These are phyloP conservation scores for Xylariomycetidae sp. DNA, from an alignment of 2,329 filamentous ascomycete genomes.

Conservation along the genomic window DNA sequence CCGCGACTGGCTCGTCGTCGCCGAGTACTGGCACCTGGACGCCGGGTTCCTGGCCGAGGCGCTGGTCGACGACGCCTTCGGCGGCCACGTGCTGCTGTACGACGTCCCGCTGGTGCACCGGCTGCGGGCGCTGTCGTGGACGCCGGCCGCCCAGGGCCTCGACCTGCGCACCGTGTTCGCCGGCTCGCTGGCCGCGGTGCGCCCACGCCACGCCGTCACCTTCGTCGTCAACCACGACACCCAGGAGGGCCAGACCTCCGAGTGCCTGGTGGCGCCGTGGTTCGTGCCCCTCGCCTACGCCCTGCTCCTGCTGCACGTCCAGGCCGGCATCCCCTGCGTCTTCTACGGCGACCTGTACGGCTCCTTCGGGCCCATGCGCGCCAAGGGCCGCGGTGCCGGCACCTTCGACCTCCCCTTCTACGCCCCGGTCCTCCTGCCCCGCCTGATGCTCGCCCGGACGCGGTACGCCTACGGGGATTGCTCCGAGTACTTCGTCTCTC, in stretches of 20 bases:
- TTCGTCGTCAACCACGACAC: slow-evolving; percentile 71
- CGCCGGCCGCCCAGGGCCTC: too few relatives aligned
- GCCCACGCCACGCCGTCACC: slow-evolving; percentile 39
- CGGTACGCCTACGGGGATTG: slow-evolving; percentile 63
- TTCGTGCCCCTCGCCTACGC: slow-evolving; percentile 69
- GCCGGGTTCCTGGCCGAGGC: too few relatives aligned
- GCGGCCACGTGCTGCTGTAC: too few relatives aligned
- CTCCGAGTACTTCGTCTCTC: slow-evolving; percentile 55
- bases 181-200: slow-evolving; percentile 45
- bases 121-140: too few relatives aligned
- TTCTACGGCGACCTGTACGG: slow-evolving; percentile 70
- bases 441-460: slow-evolving; percentile 55
- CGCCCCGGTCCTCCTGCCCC: slow-evolving; percentile 47
- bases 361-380: too few relatives aligned
- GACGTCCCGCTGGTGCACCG: too few relatives aligned
- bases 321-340: slow-evolving; percentile 56
- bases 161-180: slow-evolving; percentile 62
- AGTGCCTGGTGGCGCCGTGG: slow-evolving; percentile 55
- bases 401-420: slow-evolving; percentile 45
- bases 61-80: too few relatives aligned
- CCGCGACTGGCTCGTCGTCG: slow-evolving; percentile 56
- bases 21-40: slow-evolving; percentile 70
- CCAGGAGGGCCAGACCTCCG: slow-evolving; percentile 32
- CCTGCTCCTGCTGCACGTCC: slow-evolving; percentile 62
- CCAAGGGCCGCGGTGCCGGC: slow-evolving; percentile 38